These are phyloP conservation scores for Spatholobus suberectus DNA, from an alignment of 306 rosid species.

Conservation along the genomic window DNA sequence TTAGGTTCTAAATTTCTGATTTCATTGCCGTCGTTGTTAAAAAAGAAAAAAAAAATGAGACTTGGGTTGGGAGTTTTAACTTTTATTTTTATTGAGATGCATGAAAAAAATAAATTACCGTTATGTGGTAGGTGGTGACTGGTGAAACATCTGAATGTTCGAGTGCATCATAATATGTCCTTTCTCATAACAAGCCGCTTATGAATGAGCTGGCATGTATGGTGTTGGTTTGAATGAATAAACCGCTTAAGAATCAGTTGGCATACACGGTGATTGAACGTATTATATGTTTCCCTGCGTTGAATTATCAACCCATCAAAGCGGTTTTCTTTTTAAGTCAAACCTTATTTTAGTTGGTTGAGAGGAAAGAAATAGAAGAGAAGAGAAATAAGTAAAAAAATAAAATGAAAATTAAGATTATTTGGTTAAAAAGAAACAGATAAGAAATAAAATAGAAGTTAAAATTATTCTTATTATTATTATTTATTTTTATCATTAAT, in stretches of 20 bases:
- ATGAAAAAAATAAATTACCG: not conserved
- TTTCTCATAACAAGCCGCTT: not conserved
- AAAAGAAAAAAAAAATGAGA: too few relatives aligned
- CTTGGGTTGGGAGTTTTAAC: not conserved
- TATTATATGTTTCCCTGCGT: too few relatives aligned
- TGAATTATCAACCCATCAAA: too few relatives aligned
- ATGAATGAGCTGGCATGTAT: slow-evolving; percentile 22
- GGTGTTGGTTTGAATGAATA: not conserved
- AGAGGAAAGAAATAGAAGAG: too few relatives aligned
- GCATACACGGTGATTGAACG: not conserved
- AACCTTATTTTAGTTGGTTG: not conserved
- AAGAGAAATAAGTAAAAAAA: too few relatives aligned
- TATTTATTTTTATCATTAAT: too few relatives aligned
- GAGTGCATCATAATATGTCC: not conserved
- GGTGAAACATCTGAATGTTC: slow-evolving; percentile 13
- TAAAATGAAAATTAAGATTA: too few relatives aligned
- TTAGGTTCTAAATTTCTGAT: too few relatives aligned
- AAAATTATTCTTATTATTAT: too few relatives aligned
- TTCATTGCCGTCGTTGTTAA: too few relatives aligned
- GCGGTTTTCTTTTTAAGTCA: not conserved
- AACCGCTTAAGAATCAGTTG: not conserved
- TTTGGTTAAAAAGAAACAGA: too few relatives aligned
- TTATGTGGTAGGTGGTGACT: slow-evolving; percentile 4
- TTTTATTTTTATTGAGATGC: not conserved
- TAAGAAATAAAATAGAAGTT: too few relatives aligned